Evolutionary conservation across 78 protist species (phyloP).

Genomic region (Dictyostelium purpureum): DNA sequence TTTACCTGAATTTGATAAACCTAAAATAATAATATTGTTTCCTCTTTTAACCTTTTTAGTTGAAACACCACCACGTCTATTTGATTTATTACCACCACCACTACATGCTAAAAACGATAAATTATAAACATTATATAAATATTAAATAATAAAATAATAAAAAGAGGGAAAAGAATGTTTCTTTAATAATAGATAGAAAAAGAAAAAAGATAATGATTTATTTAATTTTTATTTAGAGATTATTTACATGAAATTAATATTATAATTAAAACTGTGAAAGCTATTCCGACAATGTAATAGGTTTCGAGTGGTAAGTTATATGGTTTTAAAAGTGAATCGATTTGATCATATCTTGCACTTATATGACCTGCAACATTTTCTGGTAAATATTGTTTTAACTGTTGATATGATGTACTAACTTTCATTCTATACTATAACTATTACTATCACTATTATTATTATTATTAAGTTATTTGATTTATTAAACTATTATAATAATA

Average conservation of each 20-base stretch:
- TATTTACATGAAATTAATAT: background rate
- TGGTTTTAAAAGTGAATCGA: conserved; percentile 9
- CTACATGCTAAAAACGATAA: background rate
- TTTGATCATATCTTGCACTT: background rate
- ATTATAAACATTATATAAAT: background rate
- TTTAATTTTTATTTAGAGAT: background rate
- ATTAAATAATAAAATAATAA: background rate
- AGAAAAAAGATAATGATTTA: background rate
- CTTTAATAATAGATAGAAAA: background rate
- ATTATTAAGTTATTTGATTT: too few relatives aligned
- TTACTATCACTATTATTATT: too few relatives aligned
- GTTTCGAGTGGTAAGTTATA: conserved; percentile 30
- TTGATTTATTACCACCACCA: too few relatives aligned
- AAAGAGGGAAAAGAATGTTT: background rate
- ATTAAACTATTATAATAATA: too few relatives aligned
- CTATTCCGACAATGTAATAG: background rate
- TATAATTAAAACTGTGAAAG: background rate
- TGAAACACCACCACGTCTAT: background rate
- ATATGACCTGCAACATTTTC: too few relatives aligned
- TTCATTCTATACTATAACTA: too few relatives aligned
- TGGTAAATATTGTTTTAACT: too few relatives aligned
- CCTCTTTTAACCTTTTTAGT: conserved; percentile 51
- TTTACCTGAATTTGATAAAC: conserved; percentile 49
- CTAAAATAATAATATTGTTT: background rate
- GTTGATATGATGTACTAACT: too few relatives aligned